Conservation (phyloP, 148 eudicot genomes). For the Rhododendron griersonianum region DNA sequence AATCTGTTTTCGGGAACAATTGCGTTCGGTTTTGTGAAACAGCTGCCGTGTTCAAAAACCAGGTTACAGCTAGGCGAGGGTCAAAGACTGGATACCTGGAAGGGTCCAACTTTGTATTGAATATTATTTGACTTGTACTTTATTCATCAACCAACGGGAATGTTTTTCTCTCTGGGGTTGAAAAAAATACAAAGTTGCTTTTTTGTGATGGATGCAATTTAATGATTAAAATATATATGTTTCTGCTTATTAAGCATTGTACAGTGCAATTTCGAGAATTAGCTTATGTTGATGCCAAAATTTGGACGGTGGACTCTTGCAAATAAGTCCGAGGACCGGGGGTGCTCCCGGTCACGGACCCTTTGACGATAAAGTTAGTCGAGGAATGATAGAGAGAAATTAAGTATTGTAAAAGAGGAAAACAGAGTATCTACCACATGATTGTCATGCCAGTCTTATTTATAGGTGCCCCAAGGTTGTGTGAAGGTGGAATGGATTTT, state of each 20-base stretch:
- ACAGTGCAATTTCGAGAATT: not conserved
- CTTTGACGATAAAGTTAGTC: no score
- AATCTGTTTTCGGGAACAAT: not conserved
- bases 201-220: not conserved
- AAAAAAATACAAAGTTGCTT: not conserved
- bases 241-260: not conserved
- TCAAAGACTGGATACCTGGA: not conserved
- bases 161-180: not conserved
- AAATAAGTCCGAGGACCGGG: no score
- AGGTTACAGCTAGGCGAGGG: not conserved
- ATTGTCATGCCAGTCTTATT: no score
- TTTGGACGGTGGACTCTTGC: no score
- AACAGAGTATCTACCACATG: no score
- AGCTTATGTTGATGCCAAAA: no score
- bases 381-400: no score
- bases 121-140: not conserved
- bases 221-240: not conserved
- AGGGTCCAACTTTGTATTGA: not conserved
- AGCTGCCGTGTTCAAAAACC: not conserved
- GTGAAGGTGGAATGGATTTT: no score
- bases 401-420: no score
- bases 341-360: no score
- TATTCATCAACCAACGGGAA: not conserved
- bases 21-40: not conserved
- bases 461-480: no score